phyloP scores from a whole-genome alignment of 768 basidiomycete species.

The Psilocybe cubensis region DNA sequence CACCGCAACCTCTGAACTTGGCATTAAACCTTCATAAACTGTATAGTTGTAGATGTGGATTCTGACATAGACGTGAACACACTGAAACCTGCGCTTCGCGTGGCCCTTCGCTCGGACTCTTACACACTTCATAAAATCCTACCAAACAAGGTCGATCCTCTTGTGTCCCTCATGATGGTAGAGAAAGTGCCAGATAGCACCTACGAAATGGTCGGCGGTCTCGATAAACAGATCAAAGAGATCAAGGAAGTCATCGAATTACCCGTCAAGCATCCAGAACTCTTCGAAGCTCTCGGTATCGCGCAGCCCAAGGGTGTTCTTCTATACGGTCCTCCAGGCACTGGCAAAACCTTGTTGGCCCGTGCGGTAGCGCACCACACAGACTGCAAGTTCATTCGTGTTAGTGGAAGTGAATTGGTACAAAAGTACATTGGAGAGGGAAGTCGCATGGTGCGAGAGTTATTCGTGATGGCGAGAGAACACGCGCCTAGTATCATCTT shows the following conservation, averaged over 20 bases:
- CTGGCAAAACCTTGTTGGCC: slow-evolving; percentile 94
- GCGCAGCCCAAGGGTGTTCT: slow-evolving; percentile 97
- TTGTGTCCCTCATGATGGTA: slow-evolving; percentile 99
- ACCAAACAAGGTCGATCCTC: slow-evolving; percentile 97
- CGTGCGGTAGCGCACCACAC: slow-evolving; percentile 97
- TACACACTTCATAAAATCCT: slow-evolving; percentile 97
- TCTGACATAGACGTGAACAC: slow-evolving; percentile 79
- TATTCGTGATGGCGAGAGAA: slow-evolving; percentile 98
- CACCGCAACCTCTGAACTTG: not conserved
- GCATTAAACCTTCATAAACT: not conserved
- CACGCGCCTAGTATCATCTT: slow-evolving; percentile 99
- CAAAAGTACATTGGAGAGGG: slow-evolving; percentile 99
- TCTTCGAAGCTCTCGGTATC: slow-evolving; percentile 95
- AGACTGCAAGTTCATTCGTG: slow-evolving; percentile 97
- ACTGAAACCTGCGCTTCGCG: slow-evolving; percentile 85
- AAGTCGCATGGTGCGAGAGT: slow-evolving; percentile 92
- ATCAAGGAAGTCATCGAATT: slow-evolving; percentile 97
- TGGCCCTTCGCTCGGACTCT: slow-evolving; percentile 94
- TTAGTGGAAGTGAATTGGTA: slow-evolving; percentile 91
- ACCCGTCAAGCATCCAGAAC: slow-evolving; percentile 96
- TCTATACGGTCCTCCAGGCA: slow-evolving; percentile 94
- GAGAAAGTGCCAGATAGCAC: slow-evolving; percentile 99
- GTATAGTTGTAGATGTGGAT: slow-evolving; percentile 90
- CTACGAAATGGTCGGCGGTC: slow-evolving; percentile 99
- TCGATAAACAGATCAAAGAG: slow-evolving; percentile 99